Percentiles rank a stretch among this genome's conserved stretches.
Conservation (phyloP, 768 basidiomycete genomes). For the Leccinum fibrillosum region DNA sequence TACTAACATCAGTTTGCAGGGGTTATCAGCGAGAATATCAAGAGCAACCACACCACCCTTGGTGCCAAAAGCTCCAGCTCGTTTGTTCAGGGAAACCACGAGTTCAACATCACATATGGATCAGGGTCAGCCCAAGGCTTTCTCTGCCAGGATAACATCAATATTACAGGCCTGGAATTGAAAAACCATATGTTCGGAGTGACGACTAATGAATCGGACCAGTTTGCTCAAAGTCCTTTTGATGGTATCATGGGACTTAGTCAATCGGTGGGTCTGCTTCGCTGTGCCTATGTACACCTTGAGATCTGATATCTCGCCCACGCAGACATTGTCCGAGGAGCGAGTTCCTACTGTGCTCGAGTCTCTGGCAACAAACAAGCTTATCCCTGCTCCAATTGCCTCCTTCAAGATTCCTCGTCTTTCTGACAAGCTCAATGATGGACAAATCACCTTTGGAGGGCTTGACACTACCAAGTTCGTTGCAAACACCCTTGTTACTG, state of each 20-base stretch:
- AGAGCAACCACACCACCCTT: conserved; percentile 68
- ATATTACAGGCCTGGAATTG: conserved; percentile 59
- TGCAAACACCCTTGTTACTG: conserved; percentile 49
- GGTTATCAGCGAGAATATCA: conserved; percentile 50
- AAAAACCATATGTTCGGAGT: conserved; percentile 66
- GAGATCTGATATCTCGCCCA: background rate
- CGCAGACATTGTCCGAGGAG: conserved; percentile 62
- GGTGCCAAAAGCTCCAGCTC: conserved; percentile 58
- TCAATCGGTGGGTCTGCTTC: conserved; percentile 49
- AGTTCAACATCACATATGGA: conserved; percentile 66
- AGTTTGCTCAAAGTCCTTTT: conserved; percentile 59
- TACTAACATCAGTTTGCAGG: conserved; percentile 10
- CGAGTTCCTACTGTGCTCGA: conserved; percentile 67
- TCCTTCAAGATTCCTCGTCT: conserved; percentile 81
- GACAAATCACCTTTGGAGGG: conserved; percentile 79
- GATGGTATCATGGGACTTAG: conserved; percentile 81
- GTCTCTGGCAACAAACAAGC: conserved; percentile 53
- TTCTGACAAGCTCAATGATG: conserved; percentile 61
- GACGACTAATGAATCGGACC: conserved; percentile 51
- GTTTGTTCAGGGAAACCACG: conserved; percentile 49
- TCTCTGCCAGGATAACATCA: conserved; percentile 60
- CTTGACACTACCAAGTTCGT: conserved; percentile 72
- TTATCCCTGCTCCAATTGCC: conserved; percentile 61
- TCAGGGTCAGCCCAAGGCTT: conserved; percentile 65
- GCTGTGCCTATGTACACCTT: conserved; percentile 6